A percentile compares a stretch with the other conserved stretches of the same genome.
phyloP scores from a whole-genome alignment of 306 rosid genomes.

The Lathyrus oleraceus region DNA sequence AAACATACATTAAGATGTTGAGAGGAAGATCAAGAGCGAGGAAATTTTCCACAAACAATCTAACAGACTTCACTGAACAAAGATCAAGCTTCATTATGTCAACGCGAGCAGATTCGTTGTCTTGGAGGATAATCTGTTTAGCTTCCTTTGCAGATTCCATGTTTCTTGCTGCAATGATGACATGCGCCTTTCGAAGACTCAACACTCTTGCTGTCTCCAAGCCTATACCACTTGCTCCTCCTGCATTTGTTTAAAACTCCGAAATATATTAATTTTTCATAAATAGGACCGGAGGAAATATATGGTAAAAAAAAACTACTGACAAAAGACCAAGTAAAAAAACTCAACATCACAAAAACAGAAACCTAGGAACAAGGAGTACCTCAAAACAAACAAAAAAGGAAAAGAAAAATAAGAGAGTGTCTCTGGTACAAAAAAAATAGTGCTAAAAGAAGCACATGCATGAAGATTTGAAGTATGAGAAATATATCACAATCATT shows the following conservation, averaged over 20 bases:
- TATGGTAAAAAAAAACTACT: too few relatives aligned
- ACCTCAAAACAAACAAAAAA: background rate
- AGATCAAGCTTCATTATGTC: conserved; percentile 76
- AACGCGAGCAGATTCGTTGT: conserved; percentile 50
- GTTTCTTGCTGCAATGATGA: conserved; percentile 79
- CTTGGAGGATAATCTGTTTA: conserved; percentile 49
- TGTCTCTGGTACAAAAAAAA: background rate
- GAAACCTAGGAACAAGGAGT: background rate
- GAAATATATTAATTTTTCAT: too few relatives aligned
- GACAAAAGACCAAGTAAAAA: background rate
- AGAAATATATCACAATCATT: background rate
- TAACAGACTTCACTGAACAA: conserved; percentile 61
- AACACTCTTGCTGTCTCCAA: conserved; percentile 77
- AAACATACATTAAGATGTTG: conserved; percentile 70
- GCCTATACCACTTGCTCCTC: conserved; percentile 97
- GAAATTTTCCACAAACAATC: conserved; percentile 62
- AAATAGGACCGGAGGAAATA: too few relatives aligned
- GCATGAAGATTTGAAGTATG: conserved; percentile 21
- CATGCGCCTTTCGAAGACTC: conserved; percentile 67
- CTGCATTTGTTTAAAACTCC: conserved; percentile 33
- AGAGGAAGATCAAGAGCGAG: conserved; percentile 75
- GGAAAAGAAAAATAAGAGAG: background rate
- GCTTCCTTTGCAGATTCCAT: conserved; percentile 71
- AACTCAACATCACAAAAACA: background rate
- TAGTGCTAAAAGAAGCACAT: background rate